These are phyloP conservation scores for Akanthomyces uredinophilus DNA, from an alignment of 2,329 filamentous ascomycete species.

Conservation along the genomic window DNA sequence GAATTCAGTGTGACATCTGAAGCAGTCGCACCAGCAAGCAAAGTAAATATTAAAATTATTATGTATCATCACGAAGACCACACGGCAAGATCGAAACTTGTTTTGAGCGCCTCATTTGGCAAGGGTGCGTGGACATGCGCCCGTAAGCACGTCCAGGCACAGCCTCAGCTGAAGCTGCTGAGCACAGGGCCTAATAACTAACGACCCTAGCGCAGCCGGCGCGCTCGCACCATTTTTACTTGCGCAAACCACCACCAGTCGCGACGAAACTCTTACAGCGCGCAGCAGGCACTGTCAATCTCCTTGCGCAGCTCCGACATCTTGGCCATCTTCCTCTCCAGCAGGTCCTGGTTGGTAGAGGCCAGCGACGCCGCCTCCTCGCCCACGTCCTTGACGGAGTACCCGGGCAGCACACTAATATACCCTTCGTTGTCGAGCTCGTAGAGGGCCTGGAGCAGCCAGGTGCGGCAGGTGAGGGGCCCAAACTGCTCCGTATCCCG, in stretches of 20 bases:
- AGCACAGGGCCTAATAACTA: no score
- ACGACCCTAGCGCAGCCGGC: neutral
- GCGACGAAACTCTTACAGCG: neutral
- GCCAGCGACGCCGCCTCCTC: constrained; percentile 8
- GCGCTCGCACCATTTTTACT: neutral
- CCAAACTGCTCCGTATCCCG: constrained; percentile 13
- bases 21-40: no score
- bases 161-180: neutral
- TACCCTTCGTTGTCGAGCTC: constrained; percentile 18
- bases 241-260: no score
- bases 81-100: neutral
- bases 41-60: neutral
- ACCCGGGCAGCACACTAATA: constrained; percentile 13
- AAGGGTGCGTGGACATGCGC: neutral
- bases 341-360: neutral
- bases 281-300: constrained; percentile 5
- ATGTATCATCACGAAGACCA: neutral
- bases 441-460: constrained; percentile 16
- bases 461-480: constrained; percentile 12
- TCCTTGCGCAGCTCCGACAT: constrained; percentile 1
- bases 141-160: neutral
- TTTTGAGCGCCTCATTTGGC: neutral
- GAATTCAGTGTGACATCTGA: neutral
- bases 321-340: neutral
- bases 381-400: constrained; percentile 5